Evolutionary conservation across 2,329 filamentous ascomycete genomes (phyloP), one percentile per base, ranked within the genome.

Genomic region (Apiospora rasikravindrae): DNA sequence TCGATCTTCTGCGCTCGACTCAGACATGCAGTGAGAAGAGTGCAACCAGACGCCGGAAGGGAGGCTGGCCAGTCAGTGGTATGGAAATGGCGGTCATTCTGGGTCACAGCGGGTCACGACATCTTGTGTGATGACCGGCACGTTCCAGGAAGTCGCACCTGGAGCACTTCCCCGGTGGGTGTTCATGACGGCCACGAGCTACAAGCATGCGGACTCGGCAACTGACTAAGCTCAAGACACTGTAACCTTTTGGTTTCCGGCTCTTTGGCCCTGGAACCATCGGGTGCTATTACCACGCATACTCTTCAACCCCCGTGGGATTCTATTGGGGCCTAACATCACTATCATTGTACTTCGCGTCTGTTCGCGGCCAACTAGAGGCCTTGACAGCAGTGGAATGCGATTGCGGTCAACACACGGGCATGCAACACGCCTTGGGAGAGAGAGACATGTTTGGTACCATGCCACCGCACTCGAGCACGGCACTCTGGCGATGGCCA

Each of bases 51-150:
- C n/a, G n/a, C n/a, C n/a, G n/a, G n/a, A n/a, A n/a, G n/a, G n/a
- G 29, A 61, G 53, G 29, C 26, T 37, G 16, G 33, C 5, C n/a
- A n/a, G 8, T 37, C 51, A 14, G 53, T 22, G 16, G 33, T 61
- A 37, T n/a, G n/a, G 8, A 33, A 61, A 37, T 37, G 16, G 53
- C 22, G 29, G 26, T 61, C 53, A 37, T 33, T 61, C 10, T 33
- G 16, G 57, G 57, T 64, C 57, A 64, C 57, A n/a, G n/a, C 57
- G 57, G 57, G 57, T 64, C 57, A 64, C 57, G 22, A 19, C 57
- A 64, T 64, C 33, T 64, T 37, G 57, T 64, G 57, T 64, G 29
- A 64, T 64, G 57, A n/a, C 57, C 57, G 57, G 57, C 29, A 64
- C 33, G 57, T 40, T 64, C 57, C 57, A 64, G 57, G 7, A 22